phyloP scores from a whole-genome alignment of 306 rosid genomes.

The Prunus dulcis region DNA sequence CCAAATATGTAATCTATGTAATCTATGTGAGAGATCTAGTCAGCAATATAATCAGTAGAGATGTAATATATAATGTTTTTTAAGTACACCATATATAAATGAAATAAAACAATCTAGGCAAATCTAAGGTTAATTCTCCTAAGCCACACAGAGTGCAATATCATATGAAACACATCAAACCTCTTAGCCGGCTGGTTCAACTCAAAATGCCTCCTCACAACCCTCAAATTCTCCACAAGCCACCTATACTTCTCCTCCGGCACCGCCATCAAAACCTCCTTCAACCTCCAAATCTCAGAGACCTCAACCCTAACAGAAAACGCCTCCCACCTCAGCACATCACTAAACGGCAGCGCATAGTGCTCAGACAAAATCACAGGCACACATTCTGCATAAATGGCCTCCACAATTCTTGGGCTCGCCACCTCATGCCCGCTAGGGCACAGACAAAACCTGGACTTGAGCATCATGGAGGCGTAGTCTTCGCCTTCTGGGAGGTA shows the following conservation, averaged over 20 bases:
- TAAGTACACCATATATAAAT: background rate
- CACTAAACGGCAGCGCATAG: slow-evolving; percentile 60
- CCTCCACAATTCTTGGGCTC: slow-evolving; percentile 81
- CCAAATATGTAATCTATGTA: background rate
- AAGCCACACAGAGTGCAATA: slow-evolving; percentile 72
- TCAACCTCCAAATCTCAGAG: slow-evolving; percentile 59
- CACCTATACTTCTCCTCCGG: slow-evolving; percentile 43
- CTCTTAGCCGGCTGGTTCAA: slow-evolving; percentile 62
- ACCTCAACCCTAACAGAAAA: slow-evolving; percentile 58
- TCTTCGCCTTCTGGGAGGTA: slow-evolving; percentile 60
- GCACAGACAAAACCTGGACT: slow-evolving; percentile 75
- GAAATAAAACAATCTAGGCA: slow-evolving; percentile 10
- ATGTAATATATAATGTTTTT: background rate
- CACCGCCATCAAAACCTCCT: slow-evolving; percentile 50
- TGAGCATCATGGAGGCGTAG: slow-evolving; percentile 66
- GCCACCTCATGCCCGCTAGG: slow-evolving; percentile 91
- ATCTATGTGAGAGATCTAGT: background rate
- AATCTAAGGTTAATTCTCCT: slow-evolving; percentile 59
- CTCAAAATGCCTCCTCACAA: slow-evolving; percentile 63
- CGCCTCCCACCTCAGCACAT: slow-evolving; percentile 69
- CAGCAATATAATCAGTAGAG: background rate
- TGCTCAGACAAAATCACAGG: slow-evolving; percentile 53
- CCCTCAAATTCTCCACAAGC: slow-evolving; percentile 55
- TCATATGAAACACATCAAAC: slow-evolving; percentile 73
- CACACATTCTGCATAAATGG: slow-evolving; percentile 75